Evolutionary conservation across 257 asterid genomes (phyloP), one percentile per base, ranked within the genome.

Genomic region (Solanum paucissectum): DNA sequence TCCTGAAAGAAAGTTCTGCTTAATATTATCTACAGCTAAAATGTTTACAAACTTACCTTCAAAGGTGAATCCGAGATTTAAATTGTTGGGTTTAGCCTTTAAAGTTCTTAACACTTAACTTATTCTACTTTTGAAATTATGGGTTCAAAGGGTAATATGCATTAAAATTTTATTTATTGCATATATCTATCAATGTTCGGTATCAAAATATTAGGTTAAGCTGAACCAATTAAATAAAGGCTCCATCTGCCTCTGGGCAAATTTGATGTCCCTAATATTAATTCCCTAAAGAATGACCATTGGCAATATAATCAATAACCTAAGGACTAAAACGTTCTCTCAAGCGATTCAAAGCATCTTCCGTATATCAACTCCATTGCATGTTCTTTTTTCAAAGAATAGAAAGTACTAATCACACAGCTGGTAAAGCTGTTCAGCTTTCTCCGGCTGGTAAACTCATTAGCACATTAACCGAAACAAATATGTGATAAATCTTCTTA

Each of bases 1-100:
- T 92, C 99, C 99, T 97, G 95, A 89, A 75, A 83, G 32, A 83
- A 77, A 84, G 86, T 76, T 91, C 29, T 29, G 86, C 32, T 49
- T 25, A 9, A 66, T 34, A 16, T 58, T n/a, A 88, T 68, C 34
- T 83, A 64, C 77, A 76, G 36, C 32, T 9, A 18, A 81, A 49
- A 32, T 10, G 69, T 5, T 49, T 29, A 20, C 34, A 29, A n/a
- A 76, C 84, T 76, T 29, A 32, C 32, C 14, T 46, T 44, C 25
- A 44, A 32, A 79, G 40, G 27, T 11, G 9, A 81, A 44, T 44
- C 66, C 27, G 12, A 5, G 38, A 27, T 81, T 81, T 27, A 46
- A 81, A 46, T 46, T 27, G 85, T 44, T 77, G 16, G 64, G 64
- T 42, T 77, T 3, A 44, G 36, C 37, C 13, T 40, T 14, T 7